These are phyloP conservation scores for Clonostachys rosea DNA, from an alignment of 2,329 filamentous ascomycete species.

Conservation along the genomic window DNA sequence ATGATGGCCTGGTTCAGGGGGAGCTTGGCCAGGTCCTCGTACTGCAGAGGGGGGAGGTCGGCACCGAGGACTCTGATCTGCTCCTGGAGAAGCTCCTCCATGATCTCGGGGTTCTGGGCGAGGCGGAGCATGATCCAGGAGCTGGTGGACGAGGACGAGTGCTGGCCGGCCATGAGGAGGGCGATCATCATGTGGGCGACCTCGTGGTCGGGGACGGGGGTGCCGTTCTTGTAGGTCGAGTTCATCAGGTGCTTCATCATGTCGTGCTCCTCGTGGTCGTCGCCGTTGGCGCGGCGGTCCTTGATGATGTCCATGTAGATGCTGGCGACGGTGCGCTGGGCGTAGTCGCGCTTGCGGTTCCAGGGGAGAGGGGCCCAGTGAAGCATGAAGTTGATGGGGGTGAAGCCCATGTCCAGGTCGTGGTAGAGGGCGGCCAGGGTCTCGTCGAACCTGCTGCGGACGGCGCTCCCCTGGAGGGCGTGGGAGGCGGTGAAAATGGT, in stretches of 20 bases:
- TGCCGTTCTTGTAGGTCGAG: constrained; percentile 79
- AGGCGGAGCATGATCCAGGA: constrained; percentile 83
- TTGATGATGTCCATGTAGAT: constrained; percentile 81
- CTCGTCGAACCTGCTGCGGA: constrained; percentile 75
- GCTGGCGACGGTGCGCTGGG: constrained; percentile 75
- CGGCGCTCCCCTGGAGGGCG: constrained; percentile 78
- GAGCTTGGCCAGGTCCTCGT: constrained; percentile 73
- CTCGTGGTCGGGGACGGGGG: constrained; percentile 73
- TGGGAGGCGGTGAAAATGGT: constrained; percentile 89
- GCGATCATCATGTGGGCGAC: constrained; percentile 94
- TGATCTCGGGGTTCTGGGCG: constrained; percentile 69
- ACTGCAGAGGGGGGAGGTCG: constrained; percentile 69
- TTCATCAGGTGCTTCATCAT: constrained; percentile 92
- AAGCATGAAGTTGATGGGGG: constrained; percentile 83
- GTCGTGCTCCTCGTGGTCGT: constrained; percentile 55
- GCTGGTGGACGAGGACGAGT: constrained; percentile 79
- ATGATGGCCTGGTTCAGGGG: constrained; percentile 80
- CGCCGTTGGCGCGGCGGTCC: constrained; percentile 53
- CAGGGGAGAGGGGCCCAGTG: constrained; percentile 87
- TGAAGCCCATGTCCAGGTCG: constrained; percentile 87
- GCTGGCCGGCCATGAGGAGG: constrained; percentile 86
- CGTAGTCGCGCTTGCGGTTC: constrained; percentile 76
- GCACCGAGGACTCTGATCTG: constrained; percentile 70
- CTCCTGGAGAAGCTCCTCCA: constrained; percentile 79
- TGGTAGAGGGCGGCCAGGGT: constrained; percentile 80